Conservation (phyloP, 805 yeast genomes). For the Danielia reshetovae region DNA sequence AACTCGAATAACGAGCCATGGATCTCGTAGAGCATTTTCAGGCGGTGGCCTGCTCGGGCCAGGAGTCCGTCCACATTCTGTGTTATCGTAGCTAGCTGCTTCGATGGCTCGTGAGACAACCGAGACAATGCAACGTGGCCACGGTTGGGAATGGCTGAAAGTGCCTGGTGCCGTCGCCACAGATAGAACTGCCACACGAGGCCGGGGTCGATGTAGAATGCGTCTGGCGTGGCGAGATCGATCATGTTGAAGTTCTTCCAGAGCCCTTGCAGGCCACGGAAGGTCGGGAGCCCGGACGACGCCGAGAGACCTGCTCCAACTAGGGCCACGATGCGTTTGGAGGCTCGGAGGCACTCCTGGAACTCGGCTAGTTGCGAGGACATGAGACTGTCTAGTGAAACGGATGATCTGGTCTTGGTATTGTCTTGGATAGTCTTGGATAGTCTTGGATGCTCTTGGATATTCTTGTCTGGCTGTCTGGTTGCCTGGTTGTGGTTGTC, state of each 20-base stretch:
- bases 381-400: too few relatives aligned
- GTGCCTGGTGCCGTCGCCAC: constrained; percentile 60
- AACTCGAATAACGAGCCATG: constrained; percentile 78
- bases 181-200: constrained; percentile 89
- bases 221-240: constrained; percentile 90
- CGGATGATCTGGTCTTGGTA: too few relatives aligned
- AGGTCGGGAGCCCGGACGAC: constrained; percentile 72
- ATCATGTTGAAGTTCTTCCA: constrained; percentile 78
- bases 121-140: constrained; percentile 72
- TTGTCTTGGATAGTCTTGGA: too few relatives aligned
- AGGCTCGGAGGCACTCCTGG: constrained; percentile 44
- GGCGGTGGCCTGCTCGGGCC: constrained; percentile 59
- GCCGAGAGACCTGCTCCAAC: constrained; percentile 86
- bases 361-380: constrained; percentile 34
- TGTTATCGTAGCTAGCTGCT: constrained; percentile 60
- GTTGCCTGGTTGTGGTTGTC: too few relatives aligned
- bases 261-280: constrained; percentile 66
- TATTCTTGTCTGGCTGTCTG: too few relatives aligned
- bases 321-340: constrained; percentile 53
- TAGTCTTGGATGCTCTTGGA: too few relatives aligned
- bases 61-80: constrained; percentile 83
- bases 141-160: constrained; percentile 63
- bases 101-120: constrained; percentile 38
- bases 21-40: constrained; percentile 53
- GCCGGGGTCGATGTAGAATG: constrained; percentile 77